Base-by-base conservation (phyloP, 2,329 filamentous ascomycete genomes). In the Sporothrix globosa region DNA sequence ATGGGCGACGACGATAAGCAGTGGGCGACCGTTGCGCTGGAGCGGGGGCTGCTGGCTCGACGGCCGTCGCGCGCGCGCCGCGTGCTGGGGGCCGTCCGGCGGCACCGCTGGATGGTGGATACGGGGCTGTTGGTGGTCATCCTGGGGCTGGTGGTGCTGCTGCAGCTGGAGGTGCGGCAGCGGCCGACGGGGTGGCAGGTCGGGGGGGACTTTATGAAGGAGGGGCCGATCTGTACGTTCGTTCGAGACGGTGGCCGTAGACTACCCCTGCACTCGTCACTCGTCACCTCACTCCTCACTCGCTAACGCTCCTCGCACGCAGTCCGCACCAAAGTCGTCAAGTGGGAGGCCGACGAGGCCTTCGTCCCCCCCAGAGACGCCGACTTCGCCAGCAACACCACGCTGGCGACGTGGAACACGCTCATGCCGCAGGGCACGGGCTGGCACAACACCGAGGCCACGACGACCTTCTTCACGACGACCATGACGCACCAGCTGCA, bases 401-500 rank as follows among this genome's bases (percentile, higher is more conserved):
- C 79, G 0, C 72, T 82, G 41, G 76, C 74, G 5, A 76, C 75
- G 58, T 82, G 81, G 81, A 81, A 80, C 67, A 77, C 78, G 7
- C 67, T 83, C 11, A 77, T 83, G 78, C 81, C 81, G 5, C 60
- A 52, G 77, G 79, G 79, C n/a, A 79, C 80, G 67, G 80, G 80
- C 0, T 81, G 80, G 68, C 77, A 77, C 13, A 76, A 74, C 63
- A 72, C 74, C 0, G 75, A 79, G 30, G 77, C 74, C 0, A 74
- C 78, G 41, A 77, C 77, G 72, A 80, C 78, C 1, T 81, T 81
- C 54, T 81, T 80, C 70, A 81, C 80, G 1, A 81, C 79, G 2
- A 79, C 81, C 3, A 78, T 80, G 73, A 82, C 80, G 11, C 81
- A 82, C 72, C 80, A 81, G 73, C 73, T 82, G 41, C 80, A 82